Conservation (phyloP, 768 basidiomycete species). For the Suillus fuscotomentosus region DNA sequence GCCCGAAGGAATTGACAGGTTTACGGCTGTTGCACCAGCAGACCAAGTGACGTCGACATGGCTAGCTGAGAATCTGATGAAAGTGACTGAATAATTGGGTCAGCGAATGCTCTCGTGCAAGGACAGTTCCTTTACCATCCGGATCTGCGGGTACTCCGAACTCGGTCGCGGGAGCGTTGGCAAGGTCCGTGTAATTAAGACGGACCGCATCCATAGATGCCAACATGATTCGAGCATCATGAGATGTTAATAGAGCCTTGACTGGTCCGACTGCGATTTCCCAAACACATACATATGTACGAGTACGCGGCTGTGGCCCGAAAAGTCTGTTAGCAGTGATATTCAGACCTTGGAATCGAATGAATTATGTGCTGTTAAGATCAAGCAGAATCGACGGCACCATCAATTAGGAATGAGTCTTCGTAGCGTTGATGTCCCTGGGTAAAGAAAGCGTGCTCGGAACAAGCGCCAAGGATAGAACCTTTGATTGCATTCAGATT, state of each 20-base stretch:
- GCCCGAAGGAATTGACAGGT: conserved; percentile 56
- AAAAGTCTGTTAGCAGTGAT: conserved; percentile 85
- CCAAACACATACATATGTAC: conserved; percentile 93
- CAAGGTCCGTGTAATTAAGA: conserved; percentile 68
- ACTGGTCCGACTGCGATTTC: conserved; percentile 73
- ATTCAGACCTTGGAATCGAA: conserved; percentile 55
- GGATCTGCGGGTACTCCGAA: conserved; percentile 64
- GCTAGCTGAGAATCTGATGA: conserved; percentile 66
- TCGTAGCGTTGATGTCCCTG: conserved; percentile 17
- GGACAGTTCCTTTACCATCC: conserved; percentile 56
- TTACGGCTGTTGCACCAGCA: conserved; percentile 50
- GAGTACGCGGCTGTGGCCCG: conserved; percentile 80
- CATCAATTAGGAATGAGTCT: conserved; percentile 49
- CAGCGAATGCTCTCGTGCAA: background rate
- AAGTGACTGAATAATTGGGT: conserved; percentile 61
- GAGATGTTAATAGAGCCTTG: conserved; percentile 53
- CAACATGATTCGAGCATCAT: conserved; percentile 48
- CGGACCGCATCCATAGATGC: conserved; percentile 59
- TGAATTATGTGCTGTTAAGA: conserved; percentile 4
- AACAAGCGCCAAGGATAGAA: conserved; percentile 45
- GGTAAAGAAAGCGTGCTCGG: conserved; percentile 38
- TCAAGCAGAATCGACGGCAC: conserved; percentile 24
- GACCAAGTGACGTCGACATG: conserved; percentile 56
- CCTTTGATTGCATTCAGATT: conserved; percentile 66
- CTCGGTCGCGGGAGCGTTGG: conserved; percentile 79